Percentiles rank a stretch among this genome's conserved stretches.
Conservation (phyloP, 768 basidiomycete genomes). For the Udeniomyces megalosporus region DNA sequence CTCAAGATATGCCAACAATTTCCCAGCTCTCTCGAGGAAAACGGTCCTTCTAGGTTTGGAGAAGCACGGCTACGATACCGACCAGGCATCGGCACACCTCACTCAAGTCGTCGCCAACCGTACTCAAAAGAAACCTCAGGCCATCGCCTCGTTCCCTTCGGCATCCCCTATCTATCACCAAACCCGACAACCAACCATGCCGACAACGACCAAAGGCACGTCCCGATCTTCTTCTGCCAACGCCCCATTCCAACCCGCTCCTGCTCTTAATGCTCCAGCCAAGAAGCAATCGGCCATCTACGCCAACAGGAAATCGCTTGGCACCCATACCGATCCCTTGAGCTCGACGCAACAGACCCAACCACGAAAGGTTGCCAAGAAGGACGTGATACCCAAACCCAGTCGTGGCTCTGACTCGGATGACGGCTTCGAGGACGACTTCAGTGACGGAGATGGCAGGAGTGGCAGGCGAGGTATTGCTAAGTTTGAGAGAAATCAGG, state of each 20-base stretch:
- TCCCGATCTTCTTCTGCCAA: not conserved
- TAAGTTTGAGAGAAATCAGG: constrained; percentile 6
- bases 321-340: not conserved
- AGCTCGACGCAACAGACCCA: too few relatives aligned
- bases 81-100: not conserved
- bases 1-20: constrained; percentile 7
- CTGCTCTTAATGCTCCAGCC: not conserved
- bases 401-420: not conserved
- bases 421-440: constrained; percentile 1
- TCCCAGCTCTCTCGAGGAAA: not conserved
- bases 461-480: not conserved
- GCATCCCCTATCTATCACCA: not conserved
- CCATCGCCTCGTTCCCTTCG: not conserved
- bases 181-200: too few relatives aligned
- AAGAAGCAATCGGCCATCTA: constrained; percentile 8
- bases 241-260: not conserved
- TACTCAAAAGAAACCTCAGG: not conserved
- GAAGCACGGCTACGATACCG: not conserved
- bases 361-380: not conserved
- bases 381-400: not conserved
- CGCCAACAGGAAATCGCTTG: constrained; percentile 8
- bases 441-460: not conserved
- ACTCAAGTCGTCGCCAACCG: not conserved
- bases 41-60: not conserved
- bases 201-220: too few relatives aligned